Evolutionary conservation across 306 rosid species (phyloP), one percentile per base, ranked within the genome.

Genomic region (Glycine latifolia): DNA sequence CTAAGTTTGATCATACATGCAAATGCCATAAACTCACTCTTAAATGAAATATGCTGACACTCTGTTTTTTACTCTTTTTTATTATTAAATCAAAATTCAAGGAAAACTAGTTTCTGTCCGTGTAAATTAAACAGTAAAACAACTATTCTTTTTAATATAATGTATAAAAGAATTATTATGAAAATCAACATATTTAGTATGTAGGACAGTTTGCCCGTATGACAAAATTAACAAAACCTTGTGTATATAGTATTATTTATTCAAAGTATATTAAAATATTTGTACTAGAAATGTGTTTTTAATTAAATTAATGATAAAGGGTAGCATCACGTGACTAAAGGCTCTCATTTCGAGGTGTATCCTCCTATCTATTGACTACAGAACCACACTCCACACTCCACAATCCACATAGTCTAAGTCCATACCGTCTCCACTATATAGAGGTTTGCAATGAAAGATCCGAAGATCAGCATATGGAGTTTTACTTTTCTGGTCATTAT

Each of bases 331-430:
- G 63, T 75, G 69, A 75, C n/a, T 44, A 2, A 0, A n/a, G 62
- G 50, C 71, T 14, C 77, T 41, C 46, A 67, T 11, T 53, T 66
- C 56, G 56, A 67, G 66, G 69, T 26, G 8, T 31, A 56, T n/a
- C 39, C 39, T 48, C 6, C 16, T 11, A 20, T 17, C 2, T 65
- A 35, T 4, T 3, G 41, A 3, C 41, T 26, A 26, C 1, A 26
- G 31, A 26, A 26, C 31, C 41, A 37, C 3, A 37, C 31, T 26
- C 31, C 31, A 26, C 2, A 20, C 20, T 20, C 20, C 20, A 26
- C 2, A 20, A 0, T 20, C 20, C 20, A 26, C 2, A 26, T 26
- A 26, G 31, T 26, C 31, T 2, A 26, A 26, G 53, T 46, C 13
- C 15, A 17, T 39, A 63, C 10, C 8, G 69, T 41, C 39, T 44